Conservation (phyloP, 352 stramenopile genomes). For the Pythium monospermum region DNA sequence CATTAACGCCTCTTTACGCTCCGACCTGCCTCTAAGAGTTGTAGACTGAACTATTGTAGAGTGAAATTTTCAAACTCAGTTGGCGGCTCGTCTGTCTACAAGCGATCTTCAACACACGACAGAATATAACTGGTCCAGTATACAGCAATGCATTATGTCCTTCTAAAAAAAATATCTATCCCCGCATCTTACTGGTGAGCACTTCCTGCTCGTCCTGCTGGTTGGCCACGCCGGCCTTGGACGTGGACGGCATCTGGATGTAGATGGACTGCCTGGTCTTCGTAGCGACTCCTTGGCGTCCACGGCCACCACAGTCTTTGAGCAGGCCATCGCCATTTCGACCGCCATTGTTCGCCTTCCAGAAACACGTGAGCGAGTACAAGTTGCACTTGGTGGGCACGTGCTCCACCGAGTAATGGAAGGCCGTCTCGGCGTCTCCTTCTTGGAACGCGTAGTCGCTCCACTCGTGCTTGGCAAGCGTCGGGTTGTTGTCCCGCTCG, state of each 20-base stretch:
- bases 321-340: slow-evolving; percentile 14
- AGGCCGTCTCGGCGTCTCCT: slow-evolving; percentile 61
- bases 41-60: no score
- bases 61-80: no score
- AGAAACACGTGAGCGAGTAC: slow-evolving; percentile 83
- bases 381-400: slow-evolving; percentile 85
- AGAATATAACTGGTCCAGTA: no score
- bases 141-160: no score
- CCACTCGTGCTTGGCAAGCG: slow-evolving; percentile 75
- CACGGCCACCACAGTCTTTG: slow-evolving; percentile 57
- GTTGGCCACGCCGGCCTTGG: slow-evolving; percentile 17
- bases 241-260: slow-evolving; percentile 25
- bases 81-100: no score
- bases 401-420: slow-evolving; percentile 72
- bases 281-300: slow-evolving; percentile 47
- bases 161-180: no score
- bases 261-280: slow-evolving; percentile 62
- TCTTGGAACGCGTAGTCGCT: slow-evolving; percentile 75
- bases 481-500: slow-evolving; percentile 76
- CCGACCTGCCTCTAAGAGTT: no score
- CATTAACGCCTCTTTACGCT: no score
- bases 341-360: slow-evolving; percentile 66
- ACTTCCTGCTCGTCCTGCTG: not conserved
- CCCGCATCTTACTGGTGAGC: no score
- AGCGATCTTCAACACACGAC: no score